These are phyloP conservation scores for Talaromyces wortmannii DNA, from an alignment of 495 filamentous ascomycete species.

Conservation along the genomic window DNA sequence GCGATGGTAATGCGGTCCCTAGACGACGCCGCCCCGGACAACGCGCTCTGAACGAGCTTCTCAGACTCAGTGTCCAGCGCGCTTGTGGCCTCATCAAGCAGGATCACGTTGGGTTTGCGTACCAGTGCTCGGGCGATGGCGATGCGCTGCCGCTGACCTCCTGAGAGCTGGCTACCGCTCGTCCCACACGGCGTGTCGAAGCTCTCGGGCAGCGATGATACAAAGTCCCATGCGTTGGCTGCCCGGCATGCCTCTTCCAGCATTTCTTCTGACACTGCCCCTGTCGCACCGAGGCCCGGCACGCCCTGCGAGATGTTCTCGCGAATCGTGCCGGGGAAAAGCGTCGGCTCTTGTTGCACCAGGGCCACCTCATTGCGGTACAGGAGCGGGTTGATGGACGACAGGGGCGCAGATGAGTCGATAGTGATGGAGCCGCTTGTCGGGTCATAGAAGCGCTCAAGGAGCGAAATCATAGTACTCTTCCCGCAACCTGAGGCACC, in stretches of 20 bases:
- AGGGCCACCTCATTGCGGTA: no score
- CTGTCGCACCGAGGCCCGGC: conserved; percentile 55
- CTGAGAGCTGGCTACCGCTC: conserved; percentile 14
- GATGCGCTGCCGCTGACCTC: conserved; percentile 44
- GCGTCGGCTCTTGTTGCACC: no score
- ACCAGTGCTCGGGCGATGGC: conserved; percentile 44
- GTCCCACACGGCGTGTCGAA: conserved; percentile 13
- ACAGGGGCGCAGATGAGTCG: no score
- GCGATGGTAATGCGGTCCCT: conserved; percentile 24
- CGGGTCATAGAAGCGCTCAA: conserved; percentile 68
- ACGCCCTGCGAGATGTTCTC: conserved; percentile 69
- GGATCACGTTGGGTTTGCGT: conserved; percentile 31
- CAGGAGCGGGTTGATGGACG: no score
- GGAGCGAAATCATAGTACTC: conserved; percentile 69
- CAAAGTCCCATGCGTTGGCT: conserved; percentile 90
- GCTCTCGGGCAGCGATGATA: conserved; percentile 53
- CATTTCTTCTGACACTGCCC: conserved; percentile 56
- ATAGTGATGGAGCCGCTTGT: no score
- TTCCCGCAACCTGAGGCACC: conserved; percentile 81
- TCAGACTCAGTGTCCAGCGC: conserved; percentile 49
- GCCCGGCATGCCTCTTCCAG: conserved; percentile 73
- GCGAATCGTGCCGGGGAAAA: conserved; percentile 49
- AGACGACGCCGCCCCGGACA: conserved; percentile 18
- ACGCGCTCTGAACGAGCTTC: conserved; percentile 23
- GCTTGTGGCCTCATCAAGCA: conserved; percentile 53